These are phyloP conservation scores for Ichthyophthirius multifiliis DNA, from an alignment of 169 alveolate species.

Conservation along the genomic window DNA sequence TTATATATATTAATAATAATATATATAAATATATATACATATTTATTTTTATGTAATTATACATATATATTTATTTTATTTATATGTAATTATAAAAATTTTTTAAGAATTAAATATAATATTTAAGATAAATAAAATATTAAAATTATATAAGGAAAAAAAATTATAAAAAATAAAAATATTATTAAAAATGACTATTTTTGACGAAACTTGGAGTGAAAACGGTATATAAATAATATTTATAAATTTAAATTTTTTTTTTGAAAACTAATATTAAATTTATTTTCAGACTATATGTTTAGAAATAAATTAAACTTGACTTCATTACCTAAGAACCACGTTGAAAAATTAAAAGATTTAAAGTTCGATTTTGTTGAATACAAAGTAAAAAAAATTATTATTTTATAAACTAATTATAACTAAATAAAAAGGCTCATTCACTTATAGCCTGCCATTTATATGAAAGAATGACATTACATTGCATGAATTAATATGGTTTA, in stretches of 20 bases:
- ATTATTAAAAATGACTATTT: conserved; percentile 42
- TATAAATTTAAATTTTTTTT: neutral
- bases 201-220: conserved; percentile 29
- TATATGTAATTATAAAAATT: no score
- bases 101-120: no score
- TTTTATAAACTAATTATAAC: neutral
- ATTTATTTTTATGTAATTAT: no score
- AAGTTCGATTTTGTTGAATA: conserved; percentile 47
- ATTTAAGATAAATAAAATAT: no score
- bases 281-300: neutral
- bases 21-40: no score
- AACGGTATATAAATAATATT: neutral
- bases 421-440: conserved; percentile 21
- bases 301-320: conserved; percentile 23
- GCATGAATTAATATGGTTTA: conserved; percentile 44
- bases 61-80: no score
- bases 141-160: no score
- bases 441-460: conserved; percentile 39
- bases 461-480: conserved; percentile 42
- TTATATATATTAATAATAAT: no score
- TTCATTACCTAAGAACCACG: conserved; percentile 39
- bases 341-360: conserved; percentile 12
- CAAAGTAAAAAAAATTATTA: conserved; percentile 12
- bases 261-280: neutral
- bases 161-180: no score